These are phyloP conservation scores for Colletotrichum sp. DNA, from an alignment of 2,329 filamentous ascomycete species.

Conservation along the genomic window DNA sequence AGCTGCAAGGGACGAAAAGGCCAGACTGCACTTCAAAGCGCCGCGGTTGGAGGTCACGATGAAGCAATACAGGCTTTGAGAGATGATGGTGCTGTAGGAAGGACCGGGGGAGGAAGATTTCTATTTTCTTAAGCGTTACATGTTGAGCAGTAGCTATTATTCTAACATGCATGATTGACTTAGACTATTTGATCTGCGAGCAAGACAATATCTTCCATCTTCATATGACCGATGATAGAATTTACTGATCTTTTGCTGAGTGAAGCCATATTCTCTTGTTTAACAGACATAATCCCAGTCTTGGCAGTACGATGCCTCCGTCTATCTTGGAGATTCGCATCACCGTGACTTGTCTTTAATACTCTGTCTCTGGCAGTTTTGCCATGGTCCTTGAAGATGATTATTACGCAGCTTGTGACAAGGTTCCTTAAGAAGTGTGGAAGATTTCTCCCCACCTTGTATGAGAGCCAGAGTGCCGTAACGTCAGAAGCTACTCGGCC, in stretches of 20 bases:
- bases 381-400: no score
- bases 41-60: background rate
- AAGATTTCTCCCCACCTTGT: no score
- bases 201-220: background rate
- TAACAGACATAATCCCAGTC: no score
- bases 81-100: background rate
- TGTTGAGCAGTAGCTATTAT: background rate
- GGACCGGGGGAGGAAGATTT: background rate
- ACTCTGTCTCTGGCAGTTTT: no score
- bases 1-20: background rate
- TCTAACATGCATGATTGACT: background rate
- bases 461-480: no score
- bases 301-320: no score
- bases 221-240: background rate
- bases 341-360: no score
- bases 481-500: no score
- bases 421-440: no score
- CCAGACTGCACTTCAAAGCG: background rate
- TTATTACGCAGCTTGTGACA: no score
- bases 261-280: background rate
- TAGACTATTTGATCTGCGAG: background rate
- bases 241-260: background rate
- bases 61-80: accelerated
- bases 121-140: background rate
- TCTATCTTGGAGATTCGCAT: no score